Evolutionary conservation across 2,329 filamentous ascomycete genomes (phyloP).

Genomic region (Pseudogymnoascus sp.): DNA sequence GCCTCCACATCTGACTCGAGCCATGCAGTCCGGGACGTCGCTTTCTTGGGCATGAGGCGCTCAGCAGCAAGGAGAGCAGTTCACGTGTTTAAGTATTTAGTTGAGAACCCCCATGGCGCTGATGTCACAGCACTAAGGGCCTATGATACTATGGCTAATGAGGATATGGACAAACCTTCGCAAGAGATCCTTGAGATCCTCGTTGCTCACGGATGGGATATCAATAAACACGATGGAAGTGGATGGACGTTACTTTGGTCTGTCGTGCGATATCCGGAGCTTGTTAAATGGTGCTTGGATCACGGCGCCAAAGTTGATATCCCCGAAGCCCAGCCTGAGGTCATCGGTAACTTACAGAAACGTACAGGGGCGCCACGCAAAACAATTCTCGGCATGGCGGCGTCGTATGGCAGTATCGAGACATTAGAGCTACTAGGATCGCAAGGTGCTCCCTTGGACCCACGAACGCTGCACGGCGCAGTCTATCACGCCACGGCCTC

Average conservation of each 20-base stretch:
- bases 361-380: not conserved
- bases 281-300: conserved; percentile 10
- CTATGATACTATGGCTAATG: not conserved
- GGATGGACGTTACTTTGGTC: conserved; percentile 3
- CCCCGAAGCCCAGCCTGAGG: not conserved
- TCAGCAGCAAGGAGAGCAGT: not conserved
- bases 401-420: not conserved
- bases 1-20: not conserved
- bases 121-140: not conserved
- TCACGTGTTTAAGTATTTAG: conserved; percentile 9
- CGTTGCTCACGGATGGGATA: conserved; percentile 14
- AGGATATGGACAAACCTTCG: not conserved
- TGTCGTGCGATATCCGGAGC: conserved; percentile 8
- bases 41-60: not conserved
- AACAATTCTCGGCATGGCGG: conserved; percentile 6
- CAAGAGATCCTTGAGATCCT: conserved; percentile 14
- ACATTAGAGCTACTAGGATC: conserved; percentile 14
- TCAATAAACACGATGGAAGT: not conserved
- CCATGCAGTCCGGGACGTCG: not conserved
- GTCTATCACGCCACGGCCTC: not conserved
- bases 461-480: conserved; percentile 11
- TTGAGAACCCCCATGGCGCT: conserved; percentile 8
- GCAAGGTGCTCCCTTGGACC: conserved; percentile 11
- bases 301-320: conserved; percentile 9
- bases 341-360: not conserved